phyloP scores from a whole-genome alignment of 345 rosid genomes.

The Hibiscus mutabilis region DNA sequence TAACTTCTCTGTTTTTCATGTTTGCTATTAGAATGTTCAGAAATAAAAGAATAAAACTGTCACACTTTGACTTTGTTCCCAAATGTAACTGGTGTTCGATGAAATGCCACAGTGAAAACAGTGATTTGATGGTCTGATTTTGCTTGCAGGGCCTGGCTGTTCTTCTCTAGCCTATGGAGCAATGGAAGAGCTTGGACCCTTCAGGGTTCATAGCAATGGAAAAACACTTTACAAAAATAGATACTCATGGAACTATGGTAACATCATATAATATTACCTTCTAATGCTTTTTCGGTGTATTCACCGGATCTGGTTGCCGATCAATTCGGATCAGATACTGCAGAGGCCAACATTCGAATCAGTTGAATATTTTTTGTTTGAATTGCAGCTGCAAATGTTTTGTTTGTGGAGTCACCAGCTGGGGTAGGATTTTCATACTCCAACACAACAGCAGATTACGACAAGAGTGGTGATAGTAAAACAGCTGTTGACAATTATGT shows the following conservation, averaged over 20 bases:
- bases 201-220: slow-evolving; percentile 49
- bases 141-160: slow-evolving; percentile 53
- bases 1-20: too few relatives aligned
- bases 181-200: slow-evolving; percentile 53
- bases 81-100: neutral
- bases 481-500: slow-evolving; percentile 64
- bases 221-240: slow-evolving; percentile 38
- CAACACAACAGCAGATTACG: slow-evolving; percentile 51
- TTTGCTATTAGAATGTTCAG: neutral
- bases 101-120: neutral
- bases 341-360: too few relatives aligned
- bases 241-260: slow-evolving; percentile 58
- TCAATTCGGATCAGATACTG: too few relatives aligned
- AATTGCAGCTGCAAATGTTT: slow-evolving; percentile 53
- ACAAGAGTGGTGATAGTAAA: slow-evolving; percentile 40
- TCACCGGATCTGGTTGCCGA: too few relatives aligned
- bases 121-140: neutral
- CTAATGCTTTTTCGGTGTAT: too few relatives aligned
- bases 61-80: neutral
- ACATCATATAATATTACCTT: neutral
- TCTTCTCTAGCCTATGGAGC: slow-evolving; percentile 55
- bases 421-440: slow-evolving; percentile 91
- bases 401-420: slow-evolving; percentile 83
- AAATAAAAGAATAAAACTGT: neutral
- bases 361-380: neutral